phyloP scores from a whole-genome alignment of 805 yeast genomes.

The Saturnispora sekii region DNA sequence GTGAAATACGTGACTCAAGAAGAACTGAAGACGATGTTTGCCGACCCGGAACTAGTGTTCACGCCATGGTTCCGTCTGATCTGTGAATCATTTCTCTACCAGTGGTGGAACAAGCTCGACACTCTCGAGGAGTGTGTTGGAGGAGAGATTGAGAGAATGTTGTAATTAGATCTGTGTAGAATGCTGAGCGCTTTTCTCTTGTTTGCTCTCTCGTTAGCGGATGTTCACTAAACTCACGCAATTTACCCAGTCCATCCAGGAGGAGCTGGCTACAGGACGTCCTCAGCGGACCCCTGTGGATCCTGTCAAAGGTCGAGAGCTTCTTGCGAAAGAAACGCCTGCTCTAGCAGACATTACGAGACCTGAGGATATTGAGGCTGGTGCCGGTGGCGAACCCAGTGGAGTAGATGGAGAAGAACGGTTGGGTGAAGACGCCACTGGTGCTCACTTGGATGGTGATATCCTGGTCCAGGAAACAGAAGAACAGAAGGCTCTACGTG shows the following conservation, averaged over 20 bases:
- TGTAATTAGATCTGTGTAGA: constrained; percentile 18
- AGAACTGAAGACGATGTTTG: constrained; percentile 68
- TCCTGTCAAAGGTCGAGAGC: constrained; percentile 19
- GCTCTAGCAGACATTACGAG: background rate
- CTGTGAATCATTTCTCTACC: constrained; percentile 80
- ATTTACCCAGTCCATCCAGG: constrained; percentile 17
- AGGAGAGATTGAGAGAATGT: constrained; percentile 40
- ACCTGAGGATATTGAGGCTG: background rate
- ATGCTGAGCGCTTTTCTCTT: background rate
- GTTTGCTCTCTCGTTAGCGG: background rate
- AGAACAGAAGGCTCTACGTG: constrained; percentile 27
- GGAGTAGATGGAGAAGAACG: too few relatives aligned
- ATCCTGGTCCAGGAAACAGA: background rate
- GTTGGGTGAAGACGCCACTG: too few relatives aligned
- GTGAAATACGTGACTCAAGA: constrained; percentile 58
- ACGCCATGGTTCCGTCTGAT: constrained; percentile 98
- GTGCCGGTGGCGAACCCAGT: background rate
- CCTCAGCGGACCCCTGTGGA: constrained; percentile 18
- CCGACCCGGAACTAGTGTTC: constrained; percentile 51
- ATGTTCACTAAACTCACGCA: constrained; percentile 6
- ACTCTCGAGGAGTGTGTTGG: constrained; percentile 42
- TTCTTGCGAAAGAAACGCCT: background rate
- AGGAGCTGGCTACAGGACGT: constrained; percentile 21
- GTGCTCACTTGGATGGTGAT: background rate
- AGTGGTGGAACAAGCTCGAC: constrained; percentile 86